Base-by-base conservation (phyloP, 768 basidiomycete species). In the Cytidiella melzeri region DNA sequence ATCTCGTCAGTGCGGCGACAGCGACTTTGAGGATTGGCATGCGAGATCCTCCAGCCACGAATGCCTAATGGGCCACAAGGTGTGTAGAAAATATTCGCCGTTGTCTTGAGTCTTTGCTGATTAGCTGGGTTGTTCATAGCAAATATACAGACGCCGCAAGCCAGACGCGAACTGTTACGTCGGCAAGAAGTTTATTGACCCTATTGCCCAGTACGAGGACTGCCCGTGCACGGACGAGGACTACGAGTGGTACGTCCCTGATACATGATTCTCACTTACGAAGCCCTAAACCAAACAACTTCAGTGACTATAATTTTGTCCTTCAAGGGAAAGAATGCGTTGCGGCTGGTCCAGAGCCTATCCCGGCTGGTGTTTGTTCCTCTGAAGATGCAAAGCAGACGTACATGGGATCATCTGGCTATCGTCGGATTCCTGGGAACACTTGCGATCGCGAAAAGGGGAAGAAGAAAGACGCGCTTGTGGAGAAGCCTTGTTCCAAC, bases 61-160 rank as follows among this genome's bases (percentile, higher is more conserved):
- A 55, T 98, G 95, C 65, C 67, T 98, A 20, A 94, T 98, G 91
- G 95, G 95, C 1, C 91, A 89, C 61, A 92, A 88, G 78, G 91
- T 89, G 45, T 43, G 74, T 55, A 11, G 15, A 19, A 24, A n/a
- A 23, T 12, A 10, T 47, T 19, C 19, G 18, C n/a, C 6, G n/a
- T n/a, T n/a, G n/a, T n/a, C n/a, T n/a, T n/a, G n/a, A n/a, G n/a
- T n/a, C n/a, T n/a, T n/a, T 41, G n/a, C 9, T 20, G 37, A 47
- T 36, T 50, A 41, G 18, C 41, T 37, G 1, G 10, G 4, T 6
- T 19, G 19, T 6, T 24, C 4, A 2, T 61, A 94, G 90, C 95
- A 98, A 87, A 97, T 87, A 84, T 99, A 95, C 65, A 74, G 67
- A 45, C 80, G 96, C 19, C 77, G 93, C 63, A 98, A 92, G 67